A percentile compares a stretch with the other conserved stretches of the same genome.
These are phyloP conservation scores for Gonium pectorale DNA, from an alignment of 139 green algal species.

Conservation along the genomic window DNA sequence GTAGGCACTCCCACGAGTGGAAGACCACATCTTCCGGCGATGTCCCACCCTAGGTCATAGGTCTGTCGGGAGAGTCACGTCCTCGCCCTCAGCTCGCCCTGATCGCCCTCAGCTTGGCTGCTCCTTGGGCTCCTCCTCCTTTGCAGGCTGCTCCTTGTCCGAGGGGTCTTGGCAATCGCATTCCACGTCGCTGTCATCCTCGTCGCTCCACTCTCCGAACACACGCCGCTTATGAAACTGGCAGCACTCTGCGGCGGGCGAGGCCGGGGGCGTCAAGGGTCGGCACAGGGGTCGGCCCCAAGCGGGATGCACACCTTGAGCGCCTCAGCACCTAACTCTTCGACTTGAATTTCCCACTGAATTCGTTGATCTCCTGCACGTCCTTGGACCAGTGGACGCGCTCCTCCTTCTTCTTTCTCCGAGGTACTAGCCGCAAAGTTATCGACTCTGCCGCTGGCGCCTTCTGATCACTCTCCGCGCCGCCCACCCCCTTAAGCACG, in stretches of 20 bases:
- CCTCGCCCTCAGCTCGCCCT: no score
- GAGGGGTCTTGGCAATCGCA: constrained; percentile 58
- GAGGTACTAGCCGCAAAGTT: constrained; percentile 60
- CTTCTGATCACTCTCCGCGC: constrained; percentile 4
- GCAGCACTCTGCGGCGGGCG: constrained; percentile 82
- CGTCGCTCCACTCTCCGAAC: constrained; percentile 91
- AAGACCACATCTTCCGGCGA: no score
- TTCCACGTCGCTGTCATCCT: constrained; percentile 80
- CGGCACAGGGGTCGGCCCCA: neutral
- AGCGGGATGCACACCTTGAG: constrained; percentile 16
- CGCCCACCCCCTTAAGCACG: constrained; percentile 25
- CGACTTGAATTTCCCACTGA: constrained; percentile 66
- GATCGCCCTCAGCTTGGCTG: no score
- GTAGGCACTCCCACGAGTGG: no score
- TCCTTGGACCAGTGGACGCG: constrained; percentile 83
- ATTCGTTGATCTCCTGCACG: constrained; percentile 82
- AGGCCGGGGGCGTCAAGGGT: constrained; percentile 16
- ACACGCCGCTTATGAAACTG: constrained; percentile 85
- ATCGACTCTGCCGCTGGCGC: constrained; percentile 57
- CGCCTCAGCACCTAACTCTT: constrained; percentile 24
- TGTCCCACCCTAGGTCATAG: no score
- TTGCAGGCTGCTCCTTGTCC: no score
- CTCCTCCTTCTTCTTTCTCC: constrained; percentile 72
- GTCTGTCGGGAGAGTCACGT: no score
- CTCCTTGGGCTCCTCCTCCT: constrained; percentile 29